Conservation (phyloP, 2,329 filamentous ascomycete genomes). For the Bipolaris gigantea region DNA sequence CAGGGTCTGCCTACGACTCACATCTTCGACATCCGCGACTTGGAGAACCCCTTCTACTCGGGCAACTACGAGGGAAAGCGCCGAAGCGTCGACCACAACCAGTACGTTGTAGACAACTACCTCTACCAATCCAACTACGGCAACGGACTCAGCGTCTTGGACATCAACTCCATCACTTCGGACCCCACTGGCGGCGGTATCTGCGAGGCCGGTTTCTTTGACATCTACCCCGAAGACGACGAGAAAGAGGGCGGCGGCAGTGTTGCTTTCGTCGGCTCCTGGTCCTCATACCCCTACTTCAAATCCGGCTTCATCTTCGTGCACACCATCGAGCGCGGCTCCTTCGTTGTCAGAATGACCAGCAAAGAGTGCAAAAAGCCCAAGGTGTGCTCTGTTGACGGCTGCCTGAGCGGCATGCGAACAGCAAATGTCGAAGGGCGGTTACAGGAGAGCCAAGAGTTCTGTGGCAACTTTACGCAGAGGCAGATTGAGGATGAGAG, state of each 20-base stretch:
- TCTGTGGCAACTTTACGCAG: constrained; percentile 23
- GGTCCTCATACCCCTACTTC: constrained; percentile 44
- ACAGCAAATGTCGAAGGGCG: constrained; percentile 25
- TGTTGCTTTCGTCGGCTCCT: constrained; percentile 46
- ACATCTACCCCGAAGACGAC: constrained; percentile 48
- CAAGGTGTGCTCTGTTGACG: constrained; percentile 24
- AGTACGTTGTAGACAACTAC: constrained; percentile 45
- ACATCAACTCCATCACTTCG: constrained; percentile 42
- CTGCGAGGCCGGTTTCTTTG: constrained; percentile 47
- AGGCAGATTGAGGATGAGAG: constrained; percentile 20
- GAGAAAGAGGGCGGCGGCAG: constrained; percentile 37
- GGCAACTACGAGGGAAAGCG: constrained; percentile 44
- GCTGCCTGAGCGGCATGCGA: constrained; percentile 22
- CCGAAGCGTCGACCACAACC: constrained; percentile 49
- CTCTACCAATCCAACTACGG: constrained; percentile 48
- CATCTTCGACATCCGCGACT: constrained; percentile 39
- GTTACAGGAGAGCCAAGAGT: constrained; percentile 20
- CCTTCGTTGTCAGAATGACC: constrained; percentile 37
- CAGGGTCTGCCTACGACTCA: constrained; percentile 36
- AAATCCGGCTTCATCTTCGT: constrained; percentile 41
- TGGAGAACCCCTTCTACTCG: constrained; percentile 39
- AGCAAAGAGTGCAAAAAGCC: constrained; percentile 26
- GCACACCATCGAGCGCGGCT: constrained; percentile 43
- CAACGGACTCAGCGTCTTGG: constrained; percentile 42
- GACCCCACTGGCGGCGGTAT: constrained; percentile 42